Evolutionary conservation across 306 rosid genomes (phyloP).

Genomic region (Betula pendula): DNA sequence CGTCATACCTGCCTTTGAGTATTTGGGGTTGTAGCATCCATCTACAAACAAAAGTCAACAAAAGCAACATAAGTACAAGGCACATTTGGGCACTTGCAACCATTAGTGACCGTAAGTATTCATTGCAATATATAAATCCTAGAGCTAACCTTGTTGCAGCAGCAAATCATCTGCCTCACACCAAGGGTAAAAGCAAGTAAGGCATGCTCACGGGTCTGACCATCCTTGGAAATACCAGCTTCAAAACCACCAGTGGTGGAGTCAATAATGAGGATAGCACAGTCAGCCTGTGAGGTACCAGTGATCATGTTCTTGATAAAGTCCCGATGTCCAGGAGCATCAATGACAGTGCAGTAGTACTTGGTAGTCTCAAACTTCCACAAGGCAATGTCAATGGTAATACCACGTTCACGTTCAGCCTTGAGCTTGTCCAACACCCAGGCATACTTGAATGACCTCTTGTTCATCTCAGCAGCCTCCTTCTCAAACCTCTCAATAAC

Average conservation of each 20-base stretch:
- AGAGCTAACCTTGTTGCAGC: slow-evolving; percentile 24
- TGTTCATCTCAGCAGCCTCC: slow-evolving; percentile 51
- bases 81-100: background rate
- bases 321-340: slow-evolving; percentile 47
- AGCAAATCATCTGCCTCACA: slow-evolving; percentile 44
- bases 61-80: background rate
- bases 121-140: too few species aligned
- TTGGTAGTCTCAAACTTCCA: slow-evolving; percentile 47
- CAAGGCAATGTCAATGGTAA: slow-evolving; percentile 43
- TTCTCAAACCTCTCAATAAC: slow-evolving; percentile 48
- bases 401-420: slow-evolving; percentile 46
- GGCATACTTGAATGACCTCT: slow-evolving; percentile 44
- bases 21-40: slow-evolving; percentile 44
- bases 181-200: slow-evolving; percentile 50
- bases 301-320: slow-evolving; percentile 47
- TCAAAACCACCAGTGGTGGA: slow-evolving; percentile 48
- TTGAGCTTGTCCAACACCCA: slow-evolving; percentile 48
- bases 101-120: background rate
- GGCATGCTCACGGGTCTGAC: slow-evolving; percentile 47
- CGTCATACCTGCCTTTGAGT: slow-evolving; percentile 40
- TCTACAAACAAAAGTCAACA: slow-evolving; percentile 3
- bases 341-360: slow-evolving; percentile 43
- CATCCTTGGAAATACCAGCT: slow-evolving; percentile 49
- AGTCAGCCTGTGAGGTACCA: slow-evolving; percentile 44
- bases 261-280: slow-evolving; percentile 41